Percentiles rank a stretch among this genome's conserved stretches.
Conservation (phyloP, 148 eudicot species). For the Heliamphora exappendiculata region DNA sequence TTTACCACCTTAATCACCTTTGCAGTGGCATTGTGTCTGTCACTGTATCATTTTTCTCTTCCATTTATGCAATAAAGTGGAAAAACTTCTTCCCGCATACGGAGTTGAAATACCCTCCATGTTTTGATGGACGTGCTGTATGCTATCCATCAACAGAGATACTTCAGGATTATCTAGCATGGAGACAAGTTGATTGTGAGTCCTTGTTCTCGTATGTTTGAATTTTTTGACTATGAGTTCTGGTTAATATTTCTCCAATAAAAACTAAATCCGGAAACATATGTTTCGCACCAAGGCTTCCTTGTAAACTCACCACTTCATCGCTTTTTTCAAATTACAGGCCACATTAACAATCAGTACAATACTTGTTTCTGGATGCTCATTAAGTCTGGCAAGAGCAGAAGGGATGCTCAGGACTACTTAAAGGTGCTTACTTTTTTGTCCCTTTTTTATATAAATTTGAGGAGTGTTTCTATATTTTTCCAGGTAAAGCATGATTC, state of each 20-base stretch:
- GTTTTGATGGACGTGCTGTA: constrained; percentile 84
- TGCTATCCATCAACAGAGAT: constrained; percentile 74
- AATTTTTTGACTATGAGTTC: neutral
- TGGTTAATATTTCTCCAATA: neutral
- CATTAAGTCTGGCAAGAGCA: constrained; percentile 71
- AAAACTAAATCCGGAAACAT: neutral
- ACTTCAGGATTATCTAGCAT: constrained; percentile 72
- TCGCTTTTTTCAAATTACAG: constrained; percentile 25
- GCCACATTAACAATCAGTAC: constrained; percentile 88
- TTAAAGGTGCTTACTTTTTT: constrained; percentile 52
- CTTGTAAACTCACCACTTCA: neutral
- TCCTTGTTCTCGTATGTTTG: neutral
- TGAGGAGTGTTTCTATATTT: neutral
- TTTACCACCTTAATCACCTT: constrained; percentile 4
- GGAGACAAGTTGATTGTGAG: constrained; percentile 99
- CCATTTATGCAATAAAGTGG: constrained; percentile 66
- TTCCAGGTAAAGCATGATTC: neutral
- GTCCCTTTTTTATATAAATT: neutral
- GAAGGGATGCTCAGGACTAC: constrained; percentile 50
- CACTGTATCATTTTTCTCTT: constrained; percentile 68
- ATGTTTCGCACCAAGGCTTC: neutral
- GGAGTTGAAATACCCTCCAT: constrained; percentile 59
- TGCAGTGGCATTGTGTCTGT: constrained; percentile 72
- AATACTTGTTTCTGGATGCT: constrained; percentile 96
- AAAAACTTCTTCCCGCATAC: constrained; percentile 52